Conservation (phyloP, 78 protist species). For the Dictyostelium capitatum region DNA sequence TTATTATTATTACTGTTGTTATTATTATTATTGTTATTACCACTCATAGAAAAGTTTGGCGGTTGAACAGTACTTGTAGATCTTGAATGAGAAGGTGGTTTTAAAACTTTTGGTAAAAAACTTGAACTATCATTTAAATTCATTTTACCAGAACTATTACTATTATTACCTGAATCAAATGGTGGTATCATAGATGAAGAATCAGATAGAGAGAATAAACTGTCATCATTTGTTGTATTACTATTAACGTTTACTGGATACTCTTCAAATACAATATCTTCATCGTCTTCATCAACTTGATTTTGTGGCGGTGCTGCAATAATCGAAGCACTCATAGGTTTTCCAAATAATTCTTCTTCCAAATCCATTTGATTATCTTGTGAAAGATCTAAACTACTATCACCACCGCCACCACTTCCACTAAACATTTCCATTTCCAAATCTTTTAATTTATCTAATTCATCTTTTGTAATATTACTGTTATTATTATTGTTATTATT, state of each 20-base stretch:
- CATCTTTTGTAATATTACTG: neutral
- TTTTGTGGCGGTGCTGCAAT: neutral
- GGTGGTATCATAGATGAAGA: neutral
- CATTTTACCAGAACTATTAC: neutral
- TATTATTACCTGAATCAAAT: neutral
- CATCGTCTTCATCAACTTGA: slow-evolving; percentile 3
- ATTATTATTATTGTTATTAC: slow-evolving; percentile 17
- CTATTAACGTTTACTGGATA: neutral
- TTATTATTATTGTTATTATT: neutral
- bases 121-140: neutral
- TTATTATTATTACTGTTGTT: neutral
- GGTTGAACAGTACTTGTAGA: slow-evolving; percentile 18
- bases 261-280: slow-evolving; percentile 23
- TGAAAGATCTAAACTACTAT: neutral
- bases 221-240: neutral
- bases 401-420: neutral
- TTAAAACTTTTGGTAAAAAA: neutral
- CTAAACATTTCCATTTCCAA: neutral
- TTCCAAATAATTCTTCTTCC: slow-evolving; percentile 15
- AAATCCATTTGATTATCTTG: neutral
- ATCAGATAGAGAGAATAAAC: neutral
- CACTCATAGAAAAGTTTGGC: neutral
- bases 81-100: neutral
- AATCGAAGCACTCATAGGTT: neutral
- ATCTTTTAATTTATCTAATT: slow-evolving; percentile 2